These are phyloP conservation scores for Cochlearia excelsa DNA, from an alignment of 345 rosid genomes.

Conservation along the genomic window DNA sequence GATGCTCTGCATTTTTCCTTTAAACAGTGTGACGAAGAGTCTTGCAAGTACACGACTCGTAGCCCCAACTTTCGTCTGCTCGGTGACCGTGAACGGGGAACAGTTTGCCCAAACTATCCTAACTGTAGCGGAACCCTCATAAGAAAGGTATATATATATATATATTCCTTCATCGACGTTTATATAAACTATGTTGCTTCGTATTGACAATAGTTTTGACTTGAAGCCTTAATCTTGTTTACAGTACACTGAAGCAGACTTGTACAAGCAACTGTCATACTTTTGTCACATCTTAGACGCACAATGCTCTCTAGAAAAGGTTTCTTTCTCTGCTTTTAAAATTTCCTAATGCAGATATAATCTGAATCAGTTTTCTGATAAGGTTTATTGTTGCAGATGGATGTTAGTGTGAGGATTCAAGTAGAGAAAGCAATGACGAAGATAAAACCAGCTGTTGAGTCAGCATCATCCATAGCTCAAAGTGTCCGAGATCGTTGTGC, in stretches of 20 bases:
- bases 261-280: conserved; percentile 85
- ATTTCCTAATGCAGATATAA: not conserved
- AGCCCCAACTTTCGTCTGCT: conserved; percentile 58
- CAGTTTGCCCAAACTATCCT: conserved; percentile 95
- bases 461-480: conserved; percentile 52
- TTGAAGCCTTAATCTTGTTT: not conserved
- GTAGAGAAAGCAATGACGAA: conserved; percentile 62
- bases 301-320: conserved; percentile 66
- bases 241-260: conserved; percentile 86
- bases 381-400: conserved; percentile 46
- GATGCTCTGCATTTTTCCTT: not conserved
- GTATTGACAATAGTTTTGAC: not conserved
- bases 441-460: conserved; percentile 52
- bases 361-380: not conserved
- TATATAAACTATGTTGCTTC: conserved; percentile 2
- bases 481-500: conserved; percentile 67
- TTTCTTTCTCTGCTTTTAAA: conserved; percentile 14
- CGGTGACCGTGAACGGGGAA: conserved; percentile 88
- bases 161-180: not conserved
- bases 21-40: conserved; percentile 91
- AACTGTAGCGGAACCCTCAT: conserved; percentile 77
- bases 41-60: conserved; percentile 78
- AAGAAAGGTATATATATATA: conserved; percentile 52
- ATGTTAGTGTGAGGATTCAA: conserved; percentile 42
- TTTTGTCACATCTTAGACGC: conserved; percentile 81